Evolutionary conservation across 2,329 filamentous ascomycete species (phyloP).

Genomic region (Lasiodiplodia hormozganensis): DNA sequence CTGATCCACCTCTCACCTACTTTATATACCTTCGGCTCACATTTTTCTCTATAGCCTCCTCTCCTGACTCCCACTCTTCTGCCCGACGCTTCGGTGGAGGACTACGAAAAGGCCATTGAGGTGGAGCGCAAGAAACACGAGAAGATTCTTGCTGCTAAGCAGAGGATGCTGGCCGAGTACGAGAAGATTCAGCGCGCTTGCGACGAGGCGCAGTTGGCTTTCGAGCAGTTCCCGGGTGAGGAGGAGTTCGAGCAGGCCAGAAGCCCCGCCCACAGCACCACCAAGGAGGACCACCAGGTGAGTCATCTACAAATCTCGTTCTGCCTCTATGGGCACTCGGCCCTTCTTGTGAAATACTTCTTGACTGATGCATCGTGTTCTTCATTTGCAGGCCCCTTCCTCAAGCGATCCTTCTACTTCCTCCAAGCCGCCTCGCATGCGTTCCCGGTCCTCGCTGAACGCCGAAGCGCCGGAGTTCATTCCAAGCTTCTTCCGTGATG

Average conservation of each 20-base stretch:
- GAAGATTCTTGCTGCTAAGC: neutral
- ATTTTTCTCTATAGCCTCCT: neutral
- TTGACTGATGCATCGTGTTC: too few relatives aligned
- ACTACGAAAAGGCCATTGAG: slow-evolving; percentile 3
- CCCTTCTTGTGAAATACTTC: too few relatives aligned
- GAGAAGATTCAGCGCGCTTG: too few relatives aligned
- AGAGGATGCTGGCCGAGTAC: neutral
- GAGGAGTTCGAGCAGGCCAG: neutral
- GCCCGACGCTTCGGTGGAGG: neutral
- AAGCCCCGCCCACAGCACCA: neutral
- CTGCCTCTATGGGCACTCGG: too few relatives aligned
- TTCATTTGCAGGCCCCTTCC: neutral
- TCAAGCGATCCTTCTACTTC: neutral
- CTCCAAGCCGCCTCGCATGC: neutral
- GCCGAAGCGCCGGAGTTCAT: neutral
- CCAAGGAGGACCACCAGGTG: neutral
- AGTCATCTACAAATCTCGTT: neutral
- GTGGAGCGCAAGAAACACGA: neutral
- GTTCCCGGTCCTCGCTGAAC: neutral
- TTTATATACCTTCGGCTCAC: neutral
- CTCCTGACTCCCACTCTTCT: neutral
- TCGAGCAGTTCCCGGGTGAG: neutral
- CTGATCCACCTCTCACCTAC: neutral
- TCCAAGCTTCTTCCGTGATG: neutral
- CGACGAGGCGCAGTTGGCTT: neutral